phyloP scores from a whole-genome alignment of 805 yeast species.

The Cephaloascus fragrans region DNA sequence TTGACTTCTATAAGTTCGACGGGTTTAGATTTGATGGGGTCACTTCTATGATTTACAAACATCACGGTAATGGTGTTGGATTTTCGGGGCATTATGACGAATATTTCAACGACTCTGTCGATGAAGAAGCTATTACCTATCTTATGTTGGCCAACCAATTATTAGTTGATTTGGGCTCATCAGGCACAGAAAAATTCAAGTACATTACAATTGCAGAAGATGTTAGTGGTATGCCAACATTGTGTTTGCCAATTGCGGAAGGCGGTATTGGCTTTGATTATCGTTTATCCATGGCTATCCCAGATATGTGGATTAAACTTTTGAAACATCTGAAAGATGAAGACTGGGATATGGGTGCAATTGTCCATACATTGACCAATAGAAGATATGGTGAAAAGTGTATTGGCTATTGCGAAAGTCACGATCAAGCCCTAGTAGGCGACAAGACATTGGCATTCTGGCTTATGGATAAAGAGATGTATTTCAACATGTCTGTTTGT shows the following conservation, averaged over 20 bases:
- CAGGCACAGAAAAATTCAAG: slow-evolving; percentile 23
- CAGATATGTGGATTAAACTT: slow-evolving; percentile 98
- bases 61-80: slow-evolving; percentile 87
- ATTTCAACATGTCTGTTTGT: slow-evolving; percentile 82
- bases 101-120: slow-evolving; percentile 76
- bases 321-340: slow-evolving; percentile 79
- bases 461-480: slow-evolving; percentile 98
- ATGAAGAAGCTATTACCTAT: slow-evolving; percentile 78
- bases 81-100: slow-evolving; percentile 92
- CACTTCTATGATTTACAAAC: slow-evolving; percentile 83
- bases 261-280: slow-evolving; percentile 96
- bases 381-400: slow-evolving; percentile 84
- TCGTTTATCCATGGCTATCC: slow-evolving; percentile 92
- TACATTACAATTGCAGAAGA: slow-evolving; percentile 89
- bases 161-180: slow-evolving; percentile 40
- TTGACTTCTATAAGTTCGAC: slow-evolving; percentile 80
- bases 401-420: slow-evolving; percentile 88
- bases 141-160: slow-evolving; percentile 85
- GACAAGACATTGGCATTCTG: slow-evolving; percentile 95
- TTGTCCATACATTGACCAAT: slow-evolving; percentile 75
- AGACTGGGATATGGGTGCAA: slow-evolving; percentile 82
- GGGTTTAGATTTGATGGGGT: slow-evolving; percentile 98
- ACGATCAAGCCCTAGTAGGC: slow-evolving; percentile 96
- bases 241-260: slow-evolving; percentile 58
- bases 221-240: slow-evolving; percentile 94